These are phyloP conservation scores for Bombardia bombarda DNA, from an alignment of 495 filamentous ascomycete genomes.

Conservation along the genomic window DNA sequence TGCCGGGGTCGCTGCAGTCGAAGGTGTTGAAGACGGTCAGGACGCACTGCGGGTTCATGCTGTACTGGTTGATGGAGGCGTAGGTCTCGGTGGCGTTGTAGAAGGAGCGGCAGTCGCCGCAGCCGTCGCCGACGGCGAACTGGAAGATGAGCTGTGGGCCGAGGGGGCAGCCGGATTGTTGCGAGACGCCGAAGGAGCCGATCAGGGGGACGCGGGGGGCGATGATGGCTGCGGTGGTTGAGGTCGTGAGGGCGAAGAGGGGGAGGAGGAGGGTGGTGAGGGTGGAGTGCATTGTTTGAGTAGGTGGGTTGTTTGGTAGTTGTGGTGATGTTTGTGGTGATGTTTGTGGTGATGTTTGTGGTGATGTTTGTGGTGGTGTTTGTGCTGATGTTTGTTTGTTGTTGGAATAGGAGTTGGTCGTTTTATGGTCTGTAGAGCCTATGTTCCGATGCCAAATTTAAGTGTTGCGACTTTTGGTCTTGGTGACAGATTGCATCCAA, in stretches of 20 bases:
- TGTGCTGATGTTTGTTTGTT: too few relatives aligned
- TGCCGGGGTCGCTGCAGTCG: too few relatives aligned
- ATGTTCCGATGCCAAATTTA: too few relatives aligned
- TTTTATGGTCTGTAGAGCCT: too few relatives aligned
- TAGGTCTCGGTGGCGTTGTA: not conserved
- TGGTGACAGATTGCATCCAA: too few relatives aligned
- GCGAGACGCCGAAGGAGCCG: not conserved
- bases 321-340: not conserved
- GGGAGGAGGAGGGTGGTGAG: not conserved
- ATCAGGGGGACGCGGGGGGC: not conserved
- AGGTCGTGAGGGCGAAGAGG: not conserved
- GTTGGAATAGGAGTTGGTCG: too few relatives aligned
- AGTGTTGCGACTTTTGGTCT: too few relatives aligned
- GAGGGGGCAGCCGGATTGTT: not conserved
- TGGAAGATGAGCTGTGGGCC: not conserved
- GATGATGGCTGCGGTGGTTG: not conserved
- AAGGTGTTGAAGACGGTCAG: too few relatives aligned
- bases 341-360: not conserved
- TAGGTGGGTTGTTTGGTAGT: too few relatives aligned
- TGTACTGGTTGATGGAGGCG: constrained; percentile 2
- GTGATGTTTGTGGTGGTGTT: not conserved
- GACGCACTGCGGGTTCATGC: too few relatives aligned
- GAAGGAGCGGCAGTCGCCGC: constrained; percentile 4
- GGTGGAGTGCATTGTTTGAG: not conserved
- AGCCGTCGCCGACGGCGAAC: not conserved